Conservation (phyloP, 192 early-diverging fungal genomes). For the Entrophospora sp. region DNA sequence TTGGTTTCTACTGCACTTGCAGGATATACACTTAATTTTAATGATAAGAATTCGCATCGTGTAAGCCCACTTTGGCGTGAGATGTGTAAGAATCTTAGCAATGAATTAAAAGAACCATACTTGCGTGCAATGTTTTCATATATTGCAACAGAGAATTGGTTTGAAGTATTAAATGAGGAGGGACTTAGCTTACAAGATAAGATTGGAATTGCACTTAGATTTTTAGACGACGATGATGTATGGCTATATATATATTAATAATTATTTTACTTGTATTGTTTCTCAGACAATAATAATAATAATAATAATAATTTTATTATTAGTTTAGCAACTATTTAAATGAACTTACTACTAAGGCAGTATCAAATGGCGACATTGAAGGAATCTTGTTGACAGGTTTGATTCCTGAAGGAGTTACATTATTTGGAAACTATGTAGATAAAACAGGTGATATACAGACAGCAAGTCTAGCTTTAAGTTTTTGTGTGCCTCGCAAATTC, state of each 20-base stretch:
- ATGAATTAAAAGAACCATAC: conserved; percentile 62
- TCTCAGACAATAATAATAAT: neutral
- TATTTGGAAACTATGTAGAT: conserved; percentile 78
- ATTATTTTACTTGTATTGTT: too few relatives aligned
- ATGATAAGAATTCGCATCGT: conserved; percentile 27
- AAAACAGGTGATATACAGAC: conserved; percentile 87
- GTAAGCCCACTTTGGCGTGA: conserved; percentile 40
- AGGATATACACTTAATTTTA: conserved; percentile 27
- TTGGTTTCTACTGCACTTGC: conserved; percentile 74
- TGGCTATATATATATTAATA: too few relatives aligned
- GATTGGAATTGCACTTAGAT: conserved; percentile 76
- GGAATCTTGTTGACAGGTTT: conserved; percentile 83
- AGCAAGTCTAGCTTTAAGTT: conserved; percentile 58
- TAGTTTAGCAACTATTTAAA: conserved; percentile 58
- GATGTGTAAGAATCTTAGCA: conserved; percentile 51
- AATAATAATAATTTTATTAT: neutral
- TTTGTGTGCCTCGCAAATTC: conserved; percentile 51
- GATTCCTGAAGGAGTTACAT: conserved; percentile 49
- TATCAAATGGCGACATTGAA: conserved; percentile 60
- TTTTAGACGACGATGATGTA: conserved; percentile 74
- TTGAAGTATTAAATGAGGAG: conserved; percentile 58
- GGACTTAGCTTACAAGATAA: conserved; percentile 69
- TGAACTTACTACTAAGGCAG: conserved; percentile 42
- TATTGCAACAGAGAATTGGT: conserved; percentile 78
- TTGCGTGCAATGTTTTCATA: conserved; percentile 83